Base-by-base conservation (phyloP, 495 filamentous ascomycete species). In the Xylaria grammica region DNA sequence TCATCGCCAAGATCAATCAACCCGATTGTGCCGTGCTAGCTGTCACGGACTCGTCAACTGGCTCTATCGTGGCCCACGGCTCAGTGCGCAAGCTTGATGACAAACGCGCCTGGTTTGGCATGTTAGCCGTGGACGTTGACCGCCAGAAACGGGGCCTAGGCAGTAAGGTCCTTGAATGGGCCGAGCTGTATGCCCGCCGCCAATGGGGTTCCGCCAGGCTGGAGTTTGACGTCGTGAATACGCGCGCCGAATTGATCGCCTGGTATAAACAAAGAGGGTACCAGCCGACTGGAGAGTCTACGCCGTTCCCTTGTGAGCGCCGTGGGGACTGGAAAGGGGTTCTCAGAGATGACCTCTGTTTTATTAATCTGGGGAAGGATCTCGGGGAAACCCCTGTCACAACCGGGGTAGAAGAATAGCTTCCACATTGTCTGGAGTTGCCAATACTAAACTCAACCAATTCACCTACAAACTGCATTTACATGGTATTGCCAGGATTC, bases 231-330 rank as follows among this genome's bases (percentile, higher is more conserved):
- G 79, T 79, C 13, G 74, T 83, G 48, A 78, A 75, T 38, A 72
- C 69, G 19, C 72, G 82, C 29, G 22, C 69, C 17, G 70, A 74
- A 24, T 68, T 84, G 50, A 77, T 82, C 32, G 59, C 66, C 40
- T 84, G 79, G 79, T 84, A 84, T 57, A 48, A 59, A 8, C 72
- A 79, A n/a, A 67, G 75, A 4, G 82, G 82, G 2, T 84, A 81
- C 55, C 52, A 42, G 7, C 44, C 62, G 54, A 82, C 77, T 13
- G 80, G 79, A 3, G 74, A 78, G 62, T 65, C 46, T 22, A 50
- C 62, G 40, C 74, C 75, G n/a, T 83, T 84, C 53, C 81, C 80
- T 6, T 67, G 67, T 34, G 55, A 72, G 1, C 58, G 66, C 10
- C 53, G 51, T 29, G 52, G 53, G 15, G 71, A 69, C 26, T 62